phyloP scores from a whole-genome alignment of 768 basidiomycete species.

The Hypsizygus marmoreus region DNA sequence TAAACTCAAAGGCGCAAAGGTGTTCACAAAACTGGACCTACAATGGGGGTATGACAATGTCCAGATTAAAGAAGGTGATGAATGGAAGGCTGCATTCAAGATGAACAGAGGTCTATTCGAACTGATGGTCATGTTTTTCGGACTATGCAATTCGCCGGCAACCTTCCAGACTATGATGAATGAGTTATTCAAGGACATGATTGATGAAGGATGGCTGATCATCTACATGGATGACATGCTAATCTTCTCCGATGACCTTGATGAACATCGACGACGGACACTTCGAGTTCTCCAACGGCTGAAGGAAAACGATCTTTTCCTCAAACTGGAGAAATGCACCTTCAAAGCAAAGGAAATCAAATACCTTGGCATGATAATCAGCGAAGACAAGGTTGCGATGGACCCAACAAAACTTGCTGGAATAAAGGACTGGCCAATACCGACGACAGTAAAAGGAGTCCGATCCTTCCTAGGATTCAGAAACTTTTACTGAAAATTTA shows the following conservation, averaged over 20 bases:
- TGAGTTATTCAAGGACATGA: slow-evolving; percentile 35
- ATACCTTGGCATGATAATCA: slow-evolving; percentile 36
- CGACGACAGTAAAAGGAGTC: slow-evolving; percentile 29
- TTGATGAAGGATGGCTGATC: slow-evolving; percentile 28
- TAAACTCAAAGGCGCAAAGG: slow-evolving; percentile 14
- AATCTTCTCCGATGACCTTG: slow-evolving; percentile 31
- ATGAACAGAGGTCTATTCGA: slow-evolving; percentile 34
- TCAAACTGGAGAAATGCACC: slow-evolving; percentile 38
- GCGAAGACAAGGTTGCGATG: slow-evolving; percentile 30
- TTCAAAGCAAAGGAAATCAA: slow-evolving; percentile 24
- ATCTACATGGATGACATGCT: slow-evolving; percentile 47
- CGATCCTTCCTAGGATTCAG: slow-evolving; percentile 45
- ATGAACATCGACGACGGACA: slow-evolving; percentile 20
- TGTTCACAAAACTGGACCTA: slow-evolving; percentile 39
- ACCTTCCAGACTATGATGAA: slow-evolving; percentile 43
- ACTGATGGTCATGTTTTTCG: slow-evolving; percentile 42
- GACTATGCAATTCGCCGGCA: slow-evolving; percentile 32
- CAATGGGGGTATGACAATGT: slow-evolving; percentile 36
- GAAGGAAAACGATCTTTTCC: slow-evolving; percentile 27
- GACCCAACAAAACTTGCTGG: slow-evolving; percentile 37
- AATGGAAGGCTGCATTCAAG: slow-evolving; percentile 43
- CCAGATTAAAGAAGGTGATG: slow-evolving; percentile 35
- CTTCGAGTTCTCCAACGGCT: slow-evolving; percentile 21
- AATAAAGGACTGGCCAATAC: slow-evolving; percentile 40
- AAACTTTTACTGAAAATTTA: slow-evolving; percentile 39